Evolutionary conservation across 169 alveolate genomes (phyloP), one percentile per base, ranked within the genome.

Genomic region (Sarcocystis neurona): DNA sequence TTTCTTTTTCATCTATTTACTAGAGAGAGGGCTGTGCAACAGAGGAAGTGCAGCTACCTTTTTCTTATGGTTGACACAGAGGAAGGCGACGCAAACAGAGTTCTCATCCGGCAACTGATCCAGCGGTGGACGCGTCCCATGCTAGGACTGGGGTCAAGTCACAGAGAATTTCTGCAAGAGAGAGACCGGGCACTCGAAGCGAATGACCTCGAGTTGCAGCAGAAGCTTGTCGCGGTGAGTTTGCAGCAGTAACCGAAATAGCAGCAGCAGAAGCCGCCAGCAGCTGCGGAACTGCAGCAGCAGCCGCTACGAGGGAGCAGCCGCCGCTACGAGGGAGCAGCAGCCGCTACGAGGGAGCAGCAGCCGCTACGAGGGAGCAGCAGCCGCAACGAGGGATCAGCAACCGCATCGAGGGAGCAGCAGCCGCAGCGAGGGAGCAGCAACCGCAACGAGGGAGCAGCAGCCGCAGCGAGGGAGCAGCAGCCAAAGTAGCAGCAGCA

Each of bases 61-160:
- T n/a, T n/a, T n/a, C n/a, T n/a, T n/a, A n/a, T n/a, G n/a, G n/a
- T 15, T 77, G 58, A 30, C 18, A 1, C 53, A 85, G 90, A 85
- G 0, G 90, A 85, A 74, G 70, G 79, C 50, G 90, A 85, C 32
- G 48, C n/a, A 23, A 85, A 85, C 60, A 84, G 90, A 23, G 56
- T 47, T 4, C 84, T 85, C 43, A 85, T 85, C 20, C 63, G 90
- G 82, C 68, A 43, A 43, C 77, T 85, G 18, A 85, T 85, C 30
- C 90, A 85, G 60, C 46, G 70, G 23, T 85, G 90, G 90, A 85
- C 44, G 66, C 84, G 90, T 0, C 90, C 90, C 46, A 58, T 85
- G 75, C 77, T 85, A 32, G 90, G 90, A 10, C 78, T 85, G 32
- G 90, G 86, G 44, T 85, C 90, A 34, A 82, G 88, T 43, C 88